Evolutionary conservation across 495 filamentous ascomycete species (phyloP).

Genomic region (Coniosporium apollinis): DNA sequence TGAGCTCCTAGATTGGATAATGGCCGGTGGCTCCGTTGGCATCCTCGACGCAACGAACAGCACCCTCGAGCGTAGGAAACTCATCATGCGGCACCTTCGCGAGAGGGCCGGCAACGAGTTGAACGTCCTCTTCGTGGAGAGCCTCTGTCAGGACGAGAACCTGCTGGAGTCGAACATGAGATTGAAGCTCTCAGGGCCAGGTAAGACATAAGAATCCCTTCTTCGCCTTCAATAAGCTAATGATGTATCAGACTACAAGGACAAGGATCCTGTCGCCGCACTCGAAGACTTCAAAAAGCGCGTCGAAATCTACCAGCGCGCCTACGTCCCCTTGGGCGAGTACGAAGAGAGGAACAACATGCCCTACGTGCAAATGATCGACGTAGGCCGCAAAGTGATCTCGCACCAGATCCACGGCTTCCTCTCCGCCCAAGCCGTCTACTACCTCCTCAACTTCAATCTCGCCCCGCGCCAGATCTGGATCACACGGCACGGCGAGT

Average conservation of each 20-base stretch:
- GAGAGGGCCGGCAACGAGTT: conserved; percentile 68
- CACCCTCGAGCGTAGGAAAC: conserved; percentile 67
- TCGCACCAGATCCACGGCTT: conserved; percentile 83
- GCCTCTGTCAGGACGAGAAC: conserved; percentile 67
- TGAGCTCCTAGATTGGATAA: conserved; percentile 74
- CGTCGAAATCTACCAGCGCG: conserved; percentile 82
- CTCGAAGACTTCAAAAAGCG: conserved; percentile 84
- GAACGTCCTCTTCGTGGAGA: conserved; percentile 86
- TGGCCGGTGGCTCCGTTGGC: conserved; percentile 82
- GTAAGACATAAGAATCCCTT: too few relatives aligned
- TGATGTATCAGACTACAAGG: conserved; percentile 92
- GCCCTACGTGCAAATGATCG: conserved; percentile 94
- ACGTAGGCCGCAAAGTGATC: conserved; percentile 87
- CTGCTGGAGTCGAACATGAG: conserved; percentile 95
- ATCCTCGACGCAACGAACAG: conserved; percentile 97
- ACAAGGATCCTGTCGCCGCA: conserved; percentile 69
- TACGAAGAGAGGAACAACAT: conserved; percentile 79
- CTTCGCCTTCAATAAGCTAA: too few relatives aligned
- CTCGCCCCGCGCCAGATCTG: conserved; percentile 89
- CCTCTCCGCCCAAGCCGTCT: conserved; percentile 73
- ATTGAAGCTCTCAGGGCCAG: conserved; percentile 87
- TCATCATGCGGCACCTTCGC: conserved; percentile 68
- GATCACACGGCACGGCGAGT: conserved; percentile 91
- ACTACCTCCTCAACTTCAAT: conserved; percentile 92
- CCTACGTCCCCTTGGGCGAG: conserved; percentile 78